phyloP scores from a whole-genome alignment of 495 filamentous ascomycete genomes.

The Penicillium waksmanii region DNA sequence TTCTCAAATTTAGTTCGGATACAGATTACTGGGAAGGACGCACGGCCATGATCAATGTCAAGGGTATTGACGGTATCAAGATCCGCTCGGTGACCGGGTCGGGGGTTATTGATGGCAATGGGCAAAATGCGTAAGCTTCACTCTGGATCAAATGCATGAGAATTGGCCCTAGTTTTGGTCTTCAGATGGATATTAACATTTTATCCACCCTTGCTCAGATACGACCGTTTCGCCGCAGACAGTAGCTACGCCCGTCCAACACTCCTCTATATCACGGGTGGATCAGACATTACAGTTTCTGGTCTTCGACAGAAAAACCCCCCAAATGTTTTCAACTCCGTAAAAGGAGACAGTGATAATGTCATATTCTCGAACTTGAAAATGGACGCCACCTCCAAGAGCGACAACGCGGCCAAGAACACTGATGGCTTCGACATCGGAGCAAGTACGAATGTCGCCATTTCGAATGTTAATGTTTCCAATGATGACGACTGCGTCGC shows the following conservation, averaged over 20 bases:
- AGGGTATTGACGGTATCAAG: constrained; percentile 36
- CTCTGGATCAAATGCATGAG: background rate
- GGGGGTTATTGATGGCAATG: constrained; percentile 51
- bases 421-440: constrained; percentile 53
- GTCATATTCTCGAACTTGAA: constrained; percentile 36
- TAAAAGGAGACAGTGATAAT: constrained; percentile 37
- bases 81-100: constrained; percentile 42
- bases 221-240: constrained; percentile 41
- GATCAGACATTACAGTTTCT: constrained; percentile 36
- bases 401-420: constrained; percentile 42
- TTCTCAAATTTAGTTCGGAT: constrained; percentile 40
- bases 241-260: constrained; percentile 44
- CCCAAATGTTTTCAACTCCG: constrained; percentile 49
- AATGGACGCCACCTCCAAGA: constrained; percentile 41
- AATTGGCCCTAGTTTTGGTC: background rate
- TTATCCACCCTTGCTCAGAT: constrained; percentile 23
- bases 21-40: constrained; percentile 43
- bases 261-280: constrained; percentile 44
- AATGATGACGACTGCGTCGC: constrained; percentile 55
- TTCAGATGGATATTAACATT: background rate
- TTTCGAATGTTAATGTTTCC: constrained; percentile 37
- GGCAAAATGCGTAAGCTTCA: constrained; percentile 37
- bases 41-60: constrained; percentile 43
- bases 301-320: constrained; percentile 43
- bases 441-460: constrained; percentile 41